Base-by-base conservation (phyloP, 1,284 basidiomycete species). In the Puccinia novopanici region DNA sequence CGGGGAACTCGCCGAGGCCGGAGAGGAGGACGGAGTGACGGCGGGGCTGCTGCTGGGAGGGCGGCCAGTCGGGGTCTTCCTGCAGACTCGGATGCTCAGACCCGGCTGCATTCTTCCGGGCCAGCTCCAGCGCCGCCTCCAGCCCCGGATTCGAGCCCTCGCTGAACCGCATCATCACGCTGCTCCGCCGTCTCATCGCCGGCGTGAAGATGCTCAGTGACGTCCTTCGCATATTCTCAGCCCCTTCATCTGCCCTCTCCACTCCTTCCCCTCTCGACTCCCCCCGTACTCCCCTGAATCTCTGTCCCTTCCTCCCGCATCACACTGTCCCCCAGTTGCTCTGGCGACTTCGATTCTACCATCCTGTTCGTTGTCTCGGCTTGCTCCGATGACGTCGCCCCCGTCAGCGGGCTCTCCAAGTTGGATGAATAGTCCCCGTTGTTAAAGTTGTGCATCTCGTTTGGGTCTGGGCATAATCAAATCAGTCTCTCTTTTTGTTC, bases 1-100 rank as follows among this genome's bases (percentile, higher is more conserved):
- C 42, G 10, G 75, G 75, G 22, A 77, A 77, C 55, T 77, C 75
- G 22, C 75, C 65, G 24, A 77, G 42, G 15, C 65, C 75, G 1
- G 42, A 42, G 8, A 77, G 17, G 48, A 77, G n/a, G 1, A 68
- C 63, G 4, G 75, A 77, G 22, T 63, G 17, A 30, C 65, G 40
- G 34, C 75, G 75, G 2, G 34, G 34, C 34, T 34, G 34, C 34
- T 34, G 34, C 34, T 34, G 34, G 34, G 34, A 34, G 34, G 34
- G 34, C 34, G 2, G 34, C 34, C 34, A 34, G 1, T 34, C 34
- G 34, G 1, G 34, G 1, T 34, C 34, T 34, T 34, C 34, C 34
- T 34, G 34, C 34, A 34, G 34, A 34, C 34, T 61, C 59, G 13
- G 27, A 34, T 12, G 59, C 8, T 34, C 34, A 34, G 34, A 34